phyloP scores from a whole-genome alignment of 129 eudicot species.

The Solidago caesia region DNA sequence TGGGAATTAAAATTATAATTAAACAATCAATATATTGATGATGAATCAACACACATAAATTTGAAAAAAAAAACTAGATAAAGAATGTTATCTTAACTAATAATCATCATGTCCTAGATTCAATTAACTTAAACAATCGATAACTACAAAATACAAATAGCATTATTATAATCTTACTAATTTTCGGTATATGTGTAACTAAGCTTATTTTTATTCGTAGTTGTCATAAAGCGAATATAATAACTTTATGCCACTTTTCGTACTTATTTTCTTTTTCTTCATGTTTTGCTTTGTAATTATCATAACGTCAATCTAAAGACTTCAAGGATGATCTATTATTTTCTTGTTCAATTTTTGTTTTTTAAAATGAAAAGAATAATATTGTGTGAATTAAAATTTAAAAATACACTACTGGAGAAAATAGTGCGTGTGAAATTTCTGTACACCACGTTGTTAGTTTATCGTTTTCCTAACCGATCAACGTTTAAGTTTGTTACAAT shows the following conservation, averaged over 20 bases:
- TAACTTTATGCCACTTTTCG: background rate
- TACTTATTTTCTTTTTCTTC: background rate
- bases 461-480: constrained; percentile 33
- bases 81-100: too few relatives aligned
- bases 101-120: too few relatives aligned
- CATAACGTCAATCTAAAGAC: background rate
- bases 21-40: too few relatives aligned
- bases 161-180: too few relatives aligned
- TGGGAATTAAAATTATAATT: too few relatives aligned
- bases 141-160: too few relatives aligned
- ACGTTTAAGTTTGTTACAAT: background rate
- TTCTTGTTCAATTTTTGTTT: background rate
- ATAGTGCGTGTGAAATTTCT: constrained; percentile 29
- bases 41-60: too few relatives aligned
- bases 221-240: too few relatives aligned
- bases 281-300: background rate
- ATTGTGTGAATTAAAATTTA: background rate
- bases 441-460: constrained; percentile 33
- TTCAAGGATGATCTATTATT: background rate
- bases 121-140: too few relatives aligned
- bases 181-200: too few relatives aligned
- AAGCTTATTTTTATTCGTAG: too few relatives aligned
- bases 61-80: too few relatives aligned
- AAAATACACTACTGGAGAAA: constrained; percentile 13
- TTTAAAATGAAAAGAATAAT: constrained; percentile 6